A percentile compares a stretch with the other conserved stretches of the same genome.
These are phyloP conservation scores for Penicillium paneum DNA, from an alignment of 2,329 filamentous ascomycete species.

Conservation along the genomic window DNA sequence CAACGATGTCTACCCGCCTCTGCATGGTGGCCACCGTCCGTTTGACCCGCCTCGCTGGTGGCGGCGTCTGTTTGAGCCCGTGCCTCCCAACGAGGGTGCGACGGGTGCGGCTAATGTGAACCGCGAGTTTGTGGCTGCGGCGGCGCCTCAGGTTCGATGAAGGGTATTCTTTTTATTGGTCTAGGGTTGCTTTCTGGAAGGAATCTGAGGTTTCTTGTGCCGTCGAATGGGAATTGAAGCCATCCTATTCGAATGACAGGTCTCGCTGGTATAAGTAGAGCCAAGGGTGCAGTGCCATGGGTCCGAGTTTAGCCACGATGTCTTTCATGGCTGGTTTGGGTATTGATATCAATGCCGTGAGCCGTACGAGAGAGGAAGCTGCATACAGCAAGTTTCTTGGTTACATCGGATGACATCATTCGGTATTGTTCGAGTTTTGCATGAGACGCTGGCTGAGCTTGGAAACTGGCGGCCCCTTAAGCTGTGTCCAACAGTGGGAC, in stretches of 20 bases:
- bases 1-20: constrained; percentile 88
- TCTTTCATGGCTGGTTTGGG: not conserved
- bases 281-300: too few species aligned
- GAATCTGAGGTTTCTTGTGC: not conserved
- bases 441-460: not conserved
- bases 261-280: not conserved
- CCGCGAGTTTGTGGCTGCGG: constrained; percentile 33
- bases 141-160: constrained; percentile 35
- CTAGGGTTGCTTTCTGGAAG: not conserved
- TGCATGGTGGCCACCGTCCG: constrained; percentile 79
- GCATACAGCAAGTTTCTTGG: not conserved
- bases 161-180: not conserved
- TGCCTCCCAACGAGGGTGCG: constrained; percentile 10
- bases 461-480: not conserved
- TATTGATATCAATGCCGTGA: not conserved
- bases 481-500: not conserved
- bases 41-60: constrained; percentile 89
- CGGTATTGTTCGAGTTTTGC: not conserved
- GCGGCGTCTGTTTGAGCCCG: constrained; percentile 71
- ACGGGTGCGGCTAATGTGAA: constrained; percentile 31
- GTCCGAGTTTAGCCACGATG: not conserved
- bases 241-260: not conserved
- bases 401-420: not conserved
- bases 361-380: not conserved
- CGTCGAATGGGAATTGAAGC: not conserved